Base-by-base conservation (phyloP, 805 yeast genomes). In the Candida manassasensis region DNA sequence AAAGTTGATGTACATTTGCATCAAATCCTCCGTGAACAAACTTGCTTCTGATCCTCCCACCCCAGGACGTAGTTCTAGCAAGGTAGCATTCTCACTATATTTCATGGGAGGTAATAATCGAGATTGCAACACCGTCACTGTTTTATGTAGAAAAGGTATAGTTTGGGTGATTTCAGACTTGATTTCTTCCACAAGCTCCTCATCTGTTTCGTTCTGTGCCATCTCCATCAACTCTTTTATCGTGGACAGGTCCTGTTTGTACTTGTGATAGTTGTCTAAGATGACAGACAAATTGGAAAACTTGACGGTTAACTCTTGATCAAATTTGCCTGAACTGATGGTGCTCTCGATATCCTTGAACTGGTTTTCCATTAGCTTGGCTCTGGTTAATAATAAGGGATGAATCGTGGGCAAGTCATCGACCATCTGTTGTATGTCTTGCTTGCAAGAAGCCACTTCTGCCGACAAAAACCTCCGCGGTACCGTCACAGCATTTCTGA, bases 31-130 rank as follows among this genome's bases (percentile, higher is more conserved):
- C 0, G 97, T 77, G 57, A 93, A 93, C 10, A 93, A 73, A 53
- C 81, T 79, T 0, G 98, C 96, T 53, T 93, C 98, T 4, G 80
- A 75, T 3, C 98, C 98, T 11, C 98, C 98, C 2, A 90, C 87
- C 6, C 98, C 98, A 0, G 97, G 97, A 38, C 97, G 70, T 10
- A 93, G 60, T 55, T 93, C 98, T 13, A 93, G 44, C 2, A 93
- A 64, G 31, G 95, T 81, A 0, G 93, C 78, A 42, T 75, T 77
- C 30, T 84, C 93, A 3, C 81, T 73, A 55, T 83, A 84, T 29
- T 78, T 80, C 44, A 83, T 81, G 3, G 84, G 77, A 2, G 97
- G 96, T 15, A 90, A 59, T 4, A 93, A 63, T 27, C 71, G 68
- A 4, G 69, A 50, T 40, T 81, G 77, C n/a, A 85, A 59, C 21